Conservation (phyloP, 1,284 basidiomycete genomes). For the Malassezia globosa region DNA sequence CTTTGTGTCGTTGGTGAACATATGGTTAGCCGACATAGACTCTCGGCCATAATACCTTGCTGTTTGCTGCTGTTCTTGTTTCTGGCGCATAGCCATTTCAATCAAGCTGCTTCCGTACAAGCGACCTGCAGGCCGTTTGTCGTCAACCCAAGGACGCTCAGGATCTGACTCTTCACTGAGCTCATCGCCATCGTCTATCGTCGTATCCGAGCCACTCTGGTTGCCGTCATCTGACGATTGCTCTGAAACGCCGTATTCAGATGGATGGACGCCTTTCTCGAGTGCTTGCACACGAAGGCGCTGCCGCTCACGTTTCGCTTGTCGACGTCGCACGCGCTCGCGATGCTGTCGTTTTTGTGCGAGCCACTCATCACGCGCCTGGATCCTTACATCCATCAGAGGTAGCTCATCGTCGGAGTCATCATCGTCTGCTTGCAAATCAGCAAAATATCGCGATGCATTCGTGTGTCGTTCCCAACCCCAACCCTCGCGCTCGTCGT, state of each 20-base stretch:
- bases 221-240: neutral
- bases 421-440: conserved; percentile 13
- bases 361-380: conserved; percentile 3
- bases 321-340: conserved; percentile 5
- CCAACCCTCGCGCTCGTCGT: conserved; percentile 44
- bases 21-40: conserved; percentile 16
- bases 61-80: conserved; percentile 20
- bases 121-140: conserved; percentile 36
- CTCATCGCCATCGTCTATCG: conserved; percentile 19
- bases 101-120: conserved; percentile 42
- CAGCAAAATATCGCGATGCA: conserved; percentile 19
- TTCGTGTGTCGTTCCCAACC: conserved; percentile 36
- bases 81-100: conserved; percentile 25
- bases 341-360: conserved; percentile 2
- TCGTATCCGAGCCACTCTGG: conserved; percentile 12
- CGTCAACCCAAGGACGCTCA: conserved; percentile 34
- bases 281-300: conserved; percentile 18
- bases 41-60: conserved; percentile 36
- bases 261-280: conserved; percentile 29
- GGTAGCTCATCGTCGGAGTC: conserved; percentile 37
- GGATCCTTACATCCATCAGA: conserved; percentile 19
- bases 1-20: conserved; percentile 35
- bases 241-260: conserved; percentile 18
- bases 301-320: neutral
- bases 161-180: conserved; percentile 24